phyloP scores from a whole-genome alignment of 192 early-diverging fungal species.

The Podila verticillata region DNA sequence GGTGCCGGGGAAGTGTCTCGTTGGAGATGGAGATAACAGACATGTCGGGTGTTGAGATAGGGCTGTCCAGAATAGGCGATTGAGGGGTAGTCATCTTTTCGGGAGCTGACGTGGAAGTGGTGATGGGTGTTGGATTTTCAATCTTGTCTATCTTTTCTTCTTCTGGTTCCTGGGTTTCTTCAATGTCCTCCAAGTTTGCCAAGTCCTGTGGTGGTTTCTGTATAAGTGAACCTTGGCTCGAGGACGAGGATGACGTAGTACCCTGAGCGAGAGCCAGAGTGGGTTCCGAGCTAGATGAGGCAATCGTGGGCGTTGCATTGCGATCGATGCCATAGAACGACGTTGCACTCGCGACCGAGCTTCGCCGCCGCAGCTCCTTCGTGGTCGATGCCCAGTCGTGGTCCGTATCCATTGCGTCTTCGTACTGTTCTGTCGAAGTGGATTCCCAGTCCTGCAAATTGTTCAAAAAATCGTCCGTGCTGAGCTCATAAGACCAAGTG shows the following conservation, averaged over 20 bases:
- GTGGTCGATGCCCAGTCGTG: constrained; percentile 40
- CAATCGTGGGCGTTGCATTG: constrained; percentile 25
- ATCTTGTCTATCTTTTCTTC: neutral
- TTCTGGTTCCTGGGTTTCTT: constrained; percentile 1
- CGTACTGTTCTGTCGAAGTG: constrained; percentile 34
- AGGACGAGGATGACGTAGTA: neutral
- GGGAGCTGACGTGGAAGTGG: neutral
- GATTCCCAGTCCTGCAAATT: constrained; percentile 48
- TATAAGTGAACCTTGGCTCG: neutral
- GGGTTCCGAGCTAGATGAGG: neutral
- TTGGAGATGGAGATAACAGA: constrained; percentile 33
- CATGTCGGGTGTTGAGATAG: constrained; percentile 28
- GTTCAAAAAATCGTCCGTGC: constrained; percentile 26
- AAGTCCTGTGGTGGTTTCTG: neutral
- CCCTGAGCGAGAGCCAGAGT: neutral
- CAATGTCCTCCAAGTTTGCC: neutral
- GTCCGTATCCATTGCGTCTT: constrained; percentile 45
- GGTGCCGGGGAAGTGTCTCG: constrained; percentile 35
- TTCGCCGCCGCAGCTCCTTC: constrained; percentile 27
- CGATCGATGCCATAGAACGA: neutral
- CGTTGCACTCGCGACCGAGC: constrained; percentile 20
- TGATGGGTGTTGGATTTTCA: neutral
- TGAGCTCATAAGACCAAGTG: constrained; percentile 25
- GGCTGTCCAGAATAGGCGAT: constrained; percentile 17
- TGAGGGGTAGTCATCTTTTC: constrained; percentile 16